Evolutionary conservation across 306 rosid genomes (phyloP).

Genomic region (Urtica urens): DNA sequence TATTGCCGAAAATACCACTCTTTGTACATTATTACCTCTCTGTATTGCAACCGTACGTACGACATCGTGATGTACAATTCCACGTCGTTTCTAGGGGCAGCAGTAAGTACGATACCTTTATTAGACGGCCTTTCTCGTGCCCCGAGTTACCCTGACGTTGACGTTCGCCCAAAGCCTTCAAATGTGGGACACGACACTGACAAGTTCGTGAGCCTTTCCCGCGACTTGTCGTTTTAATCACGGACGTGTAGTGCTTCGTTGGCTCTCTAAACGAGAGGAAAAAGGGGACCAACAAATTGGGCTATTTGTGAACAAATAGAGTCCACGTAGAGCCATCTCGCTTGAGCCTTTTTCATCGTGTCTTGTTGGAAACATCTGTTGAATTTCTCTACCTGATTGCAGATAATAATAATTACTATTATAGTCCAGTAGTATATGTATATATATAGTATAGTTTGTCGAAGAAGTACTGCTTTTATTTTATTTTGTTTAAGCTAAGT

Average conservation of each 20-base stretch:
- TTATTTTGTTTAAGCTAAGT: background rate
- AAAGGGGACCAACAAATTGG: constrained; percentile 10
- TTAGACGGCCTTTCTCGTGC: too few species aligned
- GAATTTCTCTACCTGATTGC: constrained; percentile 6
- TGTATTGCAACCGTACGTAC: too few species aligned
- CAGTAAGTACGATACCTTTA: too few species aligned
- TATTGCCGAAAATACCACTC: too few species aligned
- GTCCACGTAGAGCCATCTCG: background rate
- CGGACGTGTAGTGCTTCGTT: background rate
- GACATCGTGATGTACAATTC: too few species aligned
- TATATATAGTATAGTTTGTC: background rate
- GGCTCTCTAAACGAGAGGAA: constrained; percentile 4
- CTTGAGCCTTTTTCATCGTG: background rate
- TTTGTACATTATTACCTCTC: too few species aligned
- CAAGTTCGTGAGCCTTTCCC: background rate
- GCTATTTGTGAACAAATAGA: constrained; percentile 10
- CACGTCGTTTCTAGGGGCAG: too few species aligned
- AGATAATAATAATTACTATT: background rate
- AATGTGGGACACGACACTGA: too few species aligned
- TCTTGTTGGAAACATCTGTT: background rate
- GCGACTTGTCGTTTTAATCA: background rate
- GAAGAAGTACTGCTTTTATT: background rate
- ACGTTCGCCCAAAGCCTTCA: too few species aligned
- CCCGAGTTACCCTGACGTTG: too few species aligned
- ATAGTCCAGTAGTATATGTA: background rate